These are phyloP conservation scores for Beauveria sp. DNA, from an alignment of 2,329 filamentous ascomycete species.

Conservation along the genomic window DNA sequence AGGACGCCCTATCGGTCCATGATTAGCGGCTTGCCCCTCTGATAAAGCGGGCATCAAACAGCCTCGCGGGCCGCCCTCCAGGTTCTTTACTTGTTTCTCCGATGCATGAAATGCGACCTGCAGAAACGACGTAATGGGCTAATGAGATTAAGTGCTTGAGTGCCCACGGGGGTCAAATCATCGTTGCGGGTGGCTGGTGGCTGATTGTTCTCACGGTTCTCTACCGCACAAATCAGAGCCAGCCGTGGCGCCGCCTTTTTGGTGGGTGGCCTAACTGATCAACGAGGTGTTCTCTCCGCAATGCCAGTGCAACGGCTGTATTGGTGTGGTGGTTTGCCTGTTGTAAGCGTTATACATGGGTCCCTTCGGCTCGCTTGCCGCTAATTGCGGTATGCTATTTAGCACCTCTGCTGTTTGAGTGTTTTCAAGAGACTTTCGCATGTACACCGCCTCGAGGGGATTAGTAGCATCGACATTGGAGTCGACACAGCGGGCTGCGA, in stretches of 20 bases:
- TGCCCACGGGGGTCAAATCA: conserved; percentile 3
- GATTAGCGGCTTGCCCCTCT: neutral
- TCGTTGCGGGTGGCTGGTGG: neutral
- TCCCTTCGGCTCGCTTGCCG: no score
- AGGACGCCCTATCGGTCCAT: no score
- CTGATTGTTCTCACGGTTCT: neutral
- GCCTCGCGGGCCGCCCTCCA: neutral
- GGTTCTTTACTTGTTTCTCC: neutral
- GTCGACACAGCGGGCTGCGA: neutral
- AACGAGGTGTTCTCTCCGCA: no score
- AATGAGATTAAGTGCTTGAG: neutral
- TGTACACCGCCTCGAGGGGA: neutral
- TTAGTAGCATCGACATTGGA: neutral
- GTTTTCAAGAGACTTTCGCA: neutral
- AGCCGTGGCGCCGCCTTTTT: neutral
- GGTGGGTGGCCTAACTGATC: no score
- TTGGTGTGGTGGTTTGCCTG: no score
- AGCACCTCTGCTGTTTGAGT: neutral
- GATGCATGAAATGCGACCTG: neutral
- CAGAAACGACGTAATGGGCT: neutral
- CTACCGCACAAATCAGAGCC: conserved; percentile 2
- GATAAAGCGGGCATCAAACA: neutral
- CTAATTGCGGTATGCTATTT: no score
- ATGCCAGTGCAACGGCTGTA: no score
- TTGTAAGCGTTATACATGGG: no score